Percentiles rank a stretch among this genome's conserved stretches.
phyloP scores from a whole-genome alignment of 2,329 filamentous ascomycete genomes.

The Nakataea oryzae region DNA sequence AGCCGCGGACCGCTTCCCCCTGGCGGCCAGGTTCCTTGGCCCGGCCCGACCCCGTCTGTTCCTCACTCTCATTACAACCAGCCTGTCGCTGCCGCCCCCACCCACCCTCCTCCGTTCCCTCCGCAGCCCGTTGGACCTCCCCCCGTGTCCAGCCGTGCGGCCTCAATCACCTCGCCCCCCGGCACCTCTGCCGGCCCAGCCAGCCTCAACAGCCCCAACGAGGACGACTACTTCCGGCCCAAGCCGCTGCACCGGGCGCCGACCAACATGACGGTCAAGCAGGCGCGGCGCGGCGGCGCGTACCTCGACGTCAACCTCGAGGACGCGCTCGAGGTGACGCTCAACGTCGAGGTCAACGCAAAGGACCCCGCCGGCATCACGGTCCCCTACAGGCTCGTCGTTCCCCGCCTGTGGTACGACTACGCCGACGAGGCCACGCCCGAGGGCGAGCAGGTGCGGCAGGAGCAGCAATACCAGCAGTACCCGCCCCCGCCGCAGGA shows the following conservation, averaged over 20 bases:
- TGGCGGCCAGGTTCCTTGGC: constrained; percentile 3
- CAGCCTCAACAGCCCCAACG: constrained; percentile 7
- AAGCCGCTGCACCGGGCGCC: constrained; percentile 56
- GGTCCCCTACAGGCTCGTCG: constrained; percentile 72
- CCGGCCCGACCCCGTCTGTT: background rate
- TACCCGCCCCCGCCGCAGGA: constrained; percentile 6
- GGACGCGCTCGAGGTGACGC: constrained; percentile 72
- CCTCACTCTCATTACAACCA: background rate
- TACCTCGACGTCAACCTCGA: constrained; percentile 62
- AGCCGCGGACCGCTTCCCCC: background rate
- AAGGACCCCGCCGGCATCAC: constrained; percentile 83
- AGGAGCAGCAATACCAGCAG: background rate
- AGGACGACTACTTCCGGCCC: constrained; percentile 7
- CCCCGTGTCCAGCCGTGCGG: background rate
- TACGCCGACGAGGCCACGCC: constrained; percentile 30
- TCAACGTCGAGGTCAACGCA: constrained; percentile 83
- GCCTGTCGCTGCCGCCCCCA: constrained; percentile 4
- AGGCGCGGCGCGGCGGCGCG: constrained; percentile 41
- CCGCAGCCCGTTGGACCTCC: background rate
- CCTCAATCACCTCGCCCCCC: background rate
- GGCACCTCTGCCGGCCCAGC: background rate
- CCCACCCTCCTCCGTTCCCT: background rate
- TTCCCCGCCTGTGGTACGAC: constrained; percentile 64
- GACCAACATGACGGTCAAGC: constrained; percentile 55
- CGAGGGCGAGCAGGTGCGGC: constrained; percentile 3